Conservation (phyloP, 768 basidiomycete species). For the Pleurotus tuoliensis region DNA sequence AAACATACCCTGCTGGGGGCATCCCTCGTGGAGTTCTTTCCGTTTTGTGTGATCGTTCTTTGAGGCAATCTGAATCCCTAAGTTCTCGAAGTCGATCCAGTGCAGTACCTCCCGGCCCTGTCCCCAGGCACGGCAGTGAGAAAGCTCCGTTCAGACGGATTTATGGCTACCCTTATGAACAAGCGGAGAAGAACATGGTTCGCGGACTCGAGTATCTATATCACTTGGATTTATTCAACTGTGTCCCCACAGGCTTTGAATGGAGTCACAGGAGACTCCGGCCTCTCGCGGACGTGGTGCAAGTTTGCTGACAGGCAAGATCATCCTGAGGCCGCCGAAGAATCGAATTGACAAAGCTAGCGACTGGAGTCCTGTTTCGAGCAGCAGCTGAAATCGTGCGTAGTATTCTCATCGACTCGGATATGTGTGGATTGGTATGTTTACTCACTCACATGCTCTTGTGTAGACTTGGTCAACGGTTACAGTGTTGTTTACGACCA, state of each 20-base stretch:
- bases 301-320: neutral
- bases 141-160: too few species aligned
- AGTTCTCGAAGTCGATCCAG: neutral
- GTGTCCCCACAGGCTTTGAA: neutral
- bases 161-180: too few species aligned
- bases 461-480: too few species aligned
- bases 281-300: neutral
- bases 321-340: neutral
- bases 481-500: too few species aligned
- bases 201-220: neutral
- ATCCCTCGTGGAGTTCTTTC: constrained; percentile 48
- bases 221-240: neutral
- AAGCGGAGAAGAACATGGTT: too few species aligned
- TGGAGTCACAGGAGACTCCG: neutral
- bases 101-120: constrained; percentile 39
- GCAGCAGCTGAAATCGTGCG: neutral
- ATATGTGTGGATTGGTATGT: too few species aligned
- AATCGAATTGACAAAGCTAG: neutral
- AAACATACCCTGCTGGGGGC: constrained; percentile 26
- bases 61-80: neutral
- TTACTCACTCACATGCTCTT: too few species aligned
- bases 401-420: too few species aligned
- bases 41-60: constrained; percentile 28
- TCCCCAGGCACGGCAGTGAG: too few species aligned
- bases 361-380: neutral